Conservation (phyloP, 768 basidiomycete genomes). For the Kwoniella mangroviensis region DNA sequence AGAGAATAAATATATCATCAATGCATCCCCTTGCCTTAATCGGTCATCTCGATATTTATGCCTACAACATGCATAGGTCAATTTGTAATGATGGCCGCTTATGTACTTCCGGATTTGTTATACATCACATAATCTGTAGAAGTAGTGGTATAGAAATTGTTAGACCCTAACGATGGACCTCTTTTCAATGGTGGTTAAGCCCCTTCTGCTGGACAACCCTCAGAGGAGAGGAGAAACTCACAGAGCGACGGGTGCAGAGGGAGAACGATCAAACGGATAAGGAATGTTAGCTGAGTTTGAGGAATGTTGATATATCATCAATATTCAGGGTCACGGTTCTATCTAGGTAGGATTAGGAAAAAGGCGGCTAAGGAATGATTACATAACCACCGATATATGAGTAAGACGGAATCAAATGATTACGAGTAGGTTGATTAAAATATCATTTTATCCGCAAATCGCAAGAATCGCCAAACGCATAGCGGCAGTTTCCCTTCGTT, state of each 20-base stretch:
- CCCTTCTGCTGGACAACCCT: background rate
- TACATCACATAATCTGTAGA: background rate
- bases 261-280: too few relatives aligned
- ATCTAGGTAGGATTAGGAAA: background rate
- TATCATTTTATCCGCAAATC: background rate
- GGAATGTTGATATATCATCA: conserved; percentile 1
- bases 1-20: background rate
- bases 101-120: background rate
- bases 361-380: background rate
- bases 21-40: too few relatives aligned
- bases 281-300: background rate
- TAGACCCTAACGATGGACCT: background rate
- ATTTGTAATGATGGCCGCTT: background rate
- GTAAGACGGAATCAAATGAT: background rate
- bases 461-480: background rate
- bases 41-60: background rate
- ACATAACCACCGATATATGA: background rate
- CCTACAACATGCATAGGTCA: background rate
- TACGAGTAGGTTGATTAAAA: background rate
- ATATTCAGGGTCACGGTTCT: background rate
- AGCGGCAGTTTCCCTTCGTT: background rate
- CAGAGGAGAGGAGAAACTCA: background rate
- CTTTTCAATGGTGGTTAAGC: background rate
- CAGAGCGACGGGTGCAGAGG: too few relatives aligned
- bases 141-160: background rate